Evolutionary conservation across 2,329 filamentous ascomycete species (phyloP), one percentile per base, ranked within the genome.

Genomic region (Colletotrichum cuscutae): DNA sequence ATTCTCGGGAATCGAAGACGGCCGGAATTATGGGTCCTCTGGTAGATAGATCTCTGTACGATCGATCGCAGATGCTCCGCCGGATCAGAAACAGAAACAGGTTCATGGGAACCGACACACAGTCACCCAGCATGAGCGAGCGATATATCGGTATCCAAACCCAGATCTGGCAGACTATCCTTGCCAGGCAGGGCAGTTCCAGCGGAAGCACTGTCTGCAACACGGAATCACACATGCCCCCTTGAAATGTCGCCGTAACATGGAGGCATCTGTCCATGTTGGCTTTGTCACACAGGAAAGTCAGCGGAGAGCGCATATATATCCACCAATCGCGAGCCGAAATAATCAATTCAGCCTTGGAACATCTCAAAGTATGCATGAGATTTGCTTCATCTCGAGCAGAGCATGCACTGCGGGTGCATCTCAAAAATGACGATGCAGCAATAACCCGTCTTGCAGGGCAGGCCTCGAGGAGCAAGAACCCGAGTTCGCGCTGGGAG

Each of bases 1-100:
- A 72, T 52, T 30, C 22, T 72, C 66, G 66, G 66, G 56, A 65
- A 60, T 56, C 32, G 24, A 49, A 12, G 58, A 53, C 37, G 28
- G 28, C n/a, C 35, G 49, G 13, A 35, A 26, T 1, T 24, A 8
- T 8, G n/a, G n/a, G 11, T 11, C 42, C 42, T 24, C 4, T n/a
- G 37, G 37, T 19, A 26, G 42, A 12, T 19, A 57, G 59, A 60
- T 70, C 42, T 72, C 60, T 65, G 60, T 61, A 32, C 60, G 71
- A 72, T 71, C 66, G 66, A 72, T 65, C 54, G 54, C 26, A 28
- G 42, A 56, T 26, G 19, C 42, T 32, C 71, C 46, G 57, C 71
- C 37, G 60, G 71, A 72, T 72, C 71, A 71, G 56, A 72, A 22
- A 70, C 66, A 70, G 37, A 42, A 42, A 71, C 66, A 70, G 37